These are phyloP conservation scores for Talaromyces adpressus DNA, from an alignment of 495 filamentous ascomycete genomes.

Conservation along the genomic window DNA sequence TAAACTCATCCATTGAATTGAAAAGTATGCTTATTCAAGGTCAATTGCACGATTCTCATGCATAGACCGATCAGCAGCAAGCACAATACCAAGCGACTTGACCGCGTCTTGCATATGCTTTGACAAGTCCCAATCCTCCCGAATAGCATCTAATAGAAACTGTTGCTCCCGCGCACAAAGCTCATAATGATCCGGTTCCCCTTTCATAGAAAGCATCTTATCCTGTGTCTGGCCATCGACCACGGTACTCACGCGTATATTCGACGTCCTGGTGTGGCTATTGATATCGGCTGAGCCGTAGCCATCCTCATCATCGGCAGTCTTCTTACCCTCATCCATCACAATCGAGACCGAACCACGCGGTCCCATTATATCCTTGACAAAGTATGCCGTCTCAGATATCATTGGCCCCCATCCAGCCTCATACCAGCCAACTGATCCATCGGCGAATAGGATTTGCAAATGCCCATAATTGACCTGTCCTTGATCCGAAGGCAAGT, in stretches of 20 bases:
- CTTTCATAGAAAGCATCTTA: constrained; percentile 11
- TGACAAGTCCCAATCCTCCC: constrained; percentile 7
- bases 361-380: constrained; percentile 13
- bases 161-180: constrained; percentile 14
- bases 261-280: constrained; percentile 11
- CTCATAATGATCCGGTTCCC: constrained; percentile 12
- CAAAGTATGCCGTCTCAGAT: constrained; percentile 14
- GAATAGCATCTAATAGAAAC: constrained; percentile 13
- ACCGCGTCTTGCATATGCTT: constrained; percentile 13
- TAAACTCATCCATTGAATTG: too few species aligned
- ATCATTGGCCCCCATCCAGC: constrained; percentile 15
- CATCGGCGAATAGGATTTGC: constrained; percentile 13
- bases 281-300: constrained; percentile 9
- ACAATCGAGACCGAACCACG: constrained; percentile 13
- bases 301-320: not conserved
- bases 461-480: constrained; percentile 16
- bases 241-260: constrained; percentile 9
- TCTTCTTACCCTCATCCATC: constrained; percentile 8
- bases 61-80: constrained; percentile 13
- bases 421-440: constrained; percentile 14
- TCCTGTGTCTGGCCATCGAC: constrained; percentile 7
- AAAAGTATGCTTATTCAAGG: constrained; percentile 4
- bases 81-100: constrained; percentile 10
- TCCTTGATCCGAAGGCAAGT: constrained; percentile 6
- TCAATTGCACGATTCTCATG: constrained; percentile 12